A percentile compares a stretch with the other conserved stretches of the same genome.
These are phyloP conservation scores for Syzygium grande DNA, from an alignment of 345 rosid species.

Conservation along the genomic window DNA sequence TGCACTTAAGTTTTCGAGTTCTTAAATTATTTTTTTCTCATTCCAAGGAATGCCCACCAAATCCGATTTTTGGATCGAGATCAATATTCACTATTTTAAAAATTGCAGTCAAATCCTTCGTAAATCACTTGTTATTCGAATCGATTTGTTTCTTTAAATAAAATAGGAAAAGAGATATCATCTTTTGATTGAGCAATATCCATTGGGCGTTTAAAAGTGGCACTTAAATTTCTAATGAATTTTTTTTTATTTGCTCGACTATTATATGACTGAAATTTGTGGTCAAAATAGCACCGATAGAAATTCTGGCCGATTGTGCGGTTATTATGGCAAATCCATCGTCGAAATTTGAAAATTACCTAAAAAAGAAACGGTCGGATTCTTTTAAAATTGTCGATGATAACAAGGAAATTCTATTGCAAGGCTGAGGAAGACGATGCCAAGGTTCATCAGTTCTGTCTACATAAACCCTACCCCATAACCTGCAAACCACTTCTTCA, in stretches of 20 bases:
- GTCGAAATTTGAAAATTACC: neutral
- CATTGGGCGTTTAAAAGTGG: neutral
- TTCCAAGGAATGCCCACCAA: no score
- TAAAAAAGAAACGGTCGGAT: neutral
- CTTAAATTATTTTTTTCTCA: no score
- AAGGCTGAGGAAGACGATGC: neutral
- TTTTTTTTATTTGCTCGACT: no score
- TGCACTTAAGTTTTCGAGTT: no score
- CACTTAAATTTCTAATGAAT: neutral
- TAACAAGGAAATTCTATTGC: neutral
- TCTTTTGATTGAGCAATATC: neutral
- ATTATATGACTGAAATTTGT: neutral
- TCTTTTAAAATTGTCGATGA: neutral
- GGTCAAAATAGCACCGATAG: neutral
- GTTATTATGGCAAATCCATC: neutral
- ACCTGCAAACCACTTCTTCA: neutral
- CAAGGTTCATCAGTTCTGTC: neutral
- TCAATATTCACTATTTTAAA: no score
- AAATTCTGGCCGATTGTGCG: neutral
- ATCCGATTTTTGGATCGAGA: no score
- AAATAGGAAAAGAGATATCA: neutral
- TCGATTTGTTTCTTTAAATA: neutral
- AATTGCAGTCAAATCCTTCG: no score
- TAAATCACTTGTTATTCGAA: no score
- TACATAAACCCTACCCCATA: neutral